A percentile compares a stretch with the other conserved stretches of the same genome.
These are phyloP conservation scores for Carpinus viminea DNA, from an alignment of 306 rosid species.

Conservation along the genomic window DNA sequence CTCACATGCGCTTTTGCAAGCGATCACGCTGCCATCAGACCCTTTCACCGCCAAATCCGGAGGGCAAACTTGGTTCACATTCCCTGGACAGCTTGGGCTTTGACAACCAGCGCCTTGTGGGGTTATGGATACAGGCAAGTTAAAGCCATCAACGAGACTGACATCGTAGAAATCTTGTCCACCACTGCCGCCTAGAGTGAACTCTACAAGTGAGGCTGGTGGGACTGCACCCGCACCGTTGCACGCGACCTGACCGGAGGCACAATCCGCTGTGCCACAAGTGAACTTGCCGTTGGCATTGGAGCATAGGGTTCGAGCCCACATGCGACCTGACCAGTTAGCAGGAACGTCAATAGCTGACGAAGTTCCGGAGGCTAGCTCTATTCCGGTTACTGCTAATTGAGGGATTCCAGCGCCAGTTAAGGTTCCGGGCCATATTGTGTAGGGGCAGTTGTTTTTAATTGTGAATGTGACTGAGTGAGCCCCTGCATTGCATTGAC, in stretches of 20 bases:
- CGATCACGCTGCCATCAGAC: slow-evolving; percentile 37
- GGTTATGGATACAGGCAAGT: slow-evolving; percentile 47
- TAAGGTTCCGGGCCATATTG: slow-evolving; percentile 67
- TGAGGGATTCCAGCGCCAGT: slow-evolving; percentile 45
- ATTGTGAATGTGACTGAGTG: slow-evolving; percentile 44
- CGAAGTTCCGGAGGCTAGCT: slow-evolving; percentile 31
- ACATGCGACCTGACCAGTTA: slow-evolving; percentile 65
- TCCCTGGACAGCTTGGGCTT: slow-evolving; percentile 25
- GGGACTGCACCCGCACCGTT: slow-evolving; percentile 58
- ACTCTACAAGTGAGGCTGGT: slow-evolving; percentile 47
- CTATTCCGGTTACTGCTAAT: slow-evolving; percentile 53
- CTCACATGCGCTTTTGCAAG: slow-evolving; percentile 72
- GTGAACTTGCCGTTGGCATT: slow-evolving; percentile 35
- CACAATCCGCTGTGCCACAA: slow-evolving; percentile 64
- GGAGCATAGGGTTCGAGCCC: slow-evolving; percentile 58
- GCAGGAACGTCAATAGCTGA: slow-evolving; percentile 27
- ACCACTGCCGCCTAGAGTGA: slow-evolving; percentile 33
- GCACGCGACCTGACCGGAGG: slow-evolving; percentile 52
- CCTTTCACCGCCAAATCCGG: slow-evolving; percentile 32
- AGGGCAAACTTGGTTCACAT: slow-evolving; percentile 46
- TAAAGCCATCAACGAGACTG: slow-evolving; percentile 73
- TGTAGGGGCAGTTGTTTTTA: slow-evolving; percentile 44
- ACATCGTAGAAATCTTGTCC: slow-evolving; percentile 68
- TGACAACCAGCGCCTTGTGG: slow-evolving; percentile 45
- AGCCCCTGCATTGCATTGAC: slow-evolving; percentile 35